Evolutionary conservation across 1,284 basidiomycete species (phyloP).

Genomic region (Malassezia brasiliensis): DNA sequence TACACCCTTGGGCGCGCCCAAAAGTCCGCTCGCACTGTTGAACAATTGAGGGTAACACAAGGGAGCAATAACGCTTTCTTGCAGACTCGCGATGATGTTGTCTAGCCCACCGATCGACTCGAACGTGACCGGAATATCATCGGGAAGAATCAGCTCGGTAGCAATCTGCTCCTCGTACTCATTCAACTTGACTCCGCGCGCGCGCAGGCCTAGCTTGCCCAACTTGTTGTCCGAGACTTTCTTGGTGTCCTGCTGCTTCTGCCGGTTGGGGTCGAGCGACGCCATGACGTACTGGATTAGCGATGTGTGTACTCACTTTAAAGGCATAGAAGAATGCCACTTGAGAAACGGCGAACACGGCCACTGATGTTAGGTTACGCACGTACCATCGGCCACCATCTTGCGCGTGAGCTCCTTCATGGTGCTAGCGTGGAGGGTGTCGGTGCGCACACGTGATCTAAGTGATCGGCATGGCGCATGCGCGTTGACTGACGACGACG

Average conservation of each 20-base stretch:
- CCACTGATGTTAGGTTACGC: conserved; percentile 17
- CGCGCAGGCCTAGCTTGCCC: conserved; percentile 36
- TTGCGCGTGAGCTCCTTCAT: conserved; percentile 41
- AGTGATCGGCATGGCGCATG: conserved; percentile 9
- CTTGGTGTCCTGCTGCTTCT: conserved; percentile 43
- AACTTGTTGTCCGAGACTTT: conserved; percentile 43
- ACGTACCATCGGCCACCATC: conserved; percentile 35
- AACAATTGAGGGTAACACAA: conserved; percentile 86
- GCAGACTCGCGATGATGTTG: conserved; percentile 74
- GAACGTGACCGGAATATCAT: conserved; percentile 53
- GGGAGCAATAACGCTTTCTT: conserved; percentile 93
- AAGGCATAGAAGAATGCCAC: conserved; percentile 50
- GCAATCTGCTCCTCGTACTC: conserved; percentile 53
- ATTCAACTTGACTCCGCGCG: conserved; percentile 32
- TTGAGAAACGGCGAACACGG: conserved; percentile 41
- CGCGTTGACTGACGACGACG: conserved; percentile 4
- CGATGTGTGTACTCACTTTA: conserved; percentile 25
- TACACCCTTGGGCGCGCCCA: conserved; percentile 55
- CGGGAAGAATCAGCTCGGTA: conserved; percentile 52
- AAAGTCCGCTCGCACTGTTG: conserved; percentile 54
- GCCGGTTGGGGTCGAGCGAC: conserved; percentile 48
- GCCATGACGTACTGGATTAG: conserved; percentile 42
- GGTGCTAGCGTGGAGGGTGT: background rate
- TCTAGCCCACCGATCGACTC: conserved; percentile 85
- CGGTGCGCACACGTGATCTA: conserved; percentile 5